Evolutionary conservation across 2,329 filamentous ascomycete species (phyloP).

Genomic region (Alternaria sp.): DNA sequence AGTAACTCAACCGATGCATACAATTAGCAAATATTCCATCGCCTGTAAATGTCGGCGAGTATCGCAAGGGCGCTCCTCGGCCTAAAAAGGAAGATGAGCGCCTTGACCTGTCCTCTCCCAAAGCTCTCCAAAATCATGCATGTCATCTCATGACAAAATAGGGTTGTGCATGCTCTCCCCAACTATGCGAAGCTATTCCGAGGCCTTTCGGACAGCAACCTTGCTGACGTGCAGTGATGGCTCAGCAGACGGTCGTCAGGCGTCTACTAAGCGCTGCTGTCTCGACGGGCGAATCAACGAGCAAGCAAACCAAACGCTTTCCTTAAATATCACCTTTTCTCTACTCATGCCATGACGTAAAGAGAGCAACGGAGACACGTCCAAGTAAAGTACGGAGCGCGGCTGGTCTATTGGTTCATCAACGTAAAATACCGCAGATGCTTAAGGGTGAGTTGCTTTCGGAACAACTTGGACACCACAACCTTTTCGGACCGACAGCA

Average conservation of each 20-base stretch:
- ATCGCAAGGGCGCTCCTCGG: not conserved
- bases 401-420: not conserved
- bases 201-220: not conserved
- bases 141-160: not conserved
- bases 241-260: not conserved
- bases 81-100: not conserved
- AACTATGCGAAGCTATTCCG: not conserved
- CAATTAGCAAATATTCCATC: not conserved
- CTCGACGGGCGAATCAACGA: not conserved
- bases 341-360: not conserved
- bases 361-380: not conserved
- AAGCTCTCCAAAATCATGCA: not conserved
- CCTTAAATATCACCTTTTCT: not conserved
- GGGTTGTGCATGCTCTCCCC: not conserved
- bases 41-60: not conserved
- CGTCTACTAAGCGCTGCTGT: constrained; percentile 9
- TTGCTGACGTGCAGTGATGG: not conserved
- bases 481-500: not conserved
- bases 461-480: not conserved
- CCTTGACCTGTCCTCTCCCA: not conserved
- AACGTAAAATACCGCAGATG: not conserved
- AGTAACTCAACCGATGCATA: too few relatives aligned
- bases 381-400: too few relatives aligned
- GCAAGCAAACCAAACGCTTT: not conserved
- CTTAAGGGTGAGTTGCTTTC: not conserved